Conservation (phyloP, 2,329 filamentous ascomycete genomes). For the Xylaria sp. region DNA sequence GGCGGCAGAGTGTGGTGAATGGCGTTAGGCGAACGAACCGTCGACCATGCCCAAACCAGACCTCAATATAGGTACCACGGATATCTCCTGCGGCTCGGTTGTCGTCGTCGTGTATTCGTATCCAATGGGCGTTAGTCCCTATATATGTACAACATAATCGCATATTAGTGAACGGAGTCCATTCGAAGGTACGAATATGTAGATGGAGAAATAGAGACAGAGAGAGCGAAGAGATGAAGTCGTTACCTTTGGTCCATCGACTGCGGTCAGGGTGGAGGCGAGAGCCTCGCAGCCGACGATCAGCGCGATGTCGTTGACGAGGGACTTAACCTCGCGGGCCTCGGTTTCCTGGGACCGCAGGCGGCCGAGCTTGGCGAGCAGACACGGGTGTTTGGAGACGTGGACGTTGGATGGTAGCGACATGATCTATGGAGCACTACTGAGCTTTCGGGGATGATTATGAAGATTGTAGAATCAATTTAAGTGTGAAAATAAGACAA, state of each 20-base stretch:
- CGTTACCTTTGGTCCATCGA: conserved; percentile 67
- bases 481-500: too few relatives aligned
- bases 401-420: conserved; percentile 68
- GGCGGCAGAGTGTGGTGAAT: background rate
- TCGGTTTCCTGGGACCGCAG: conserved; percentile 75
- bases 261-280: conserved; percentile 62
- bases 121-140: conserved; percentile 81
- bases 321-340: conserved; percentile 76
- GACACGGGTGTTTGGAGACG: conserved; percentile 83
- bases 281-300: conserved; percentile 86
- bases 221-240: conserved; percentile 33
- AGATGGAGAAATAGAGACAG: background rate
- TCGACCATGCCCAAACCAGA: conserved; percentile 92
- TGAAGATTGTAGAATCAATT: too few relatives aligned
- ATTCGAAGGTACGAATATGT: background rate
- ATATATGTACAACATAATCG: background rate
- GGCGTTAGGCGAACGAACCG: conserved; percentile 51
- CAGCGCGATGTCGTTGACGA: conserved; percentile 85
- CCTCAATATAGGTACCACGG: conserved; percentile 88
- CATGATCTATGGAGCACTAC: conserved; percentile 29
- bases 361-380: conserved; percentile 87
- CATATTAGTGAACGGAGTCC: conserved; percentile 3
- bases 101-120: conserved; percentile 72
- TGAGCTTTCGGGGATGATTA: too few relatives aligned
- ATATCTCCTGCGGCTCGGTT: conserved; percentile 70